A percentile compares a stretch with the other conserved stretches of the same genome.
phyloP scores from a whole-genome alignment of 257 asterid species.

The Dorcoceras hygrometricum region DNA sequence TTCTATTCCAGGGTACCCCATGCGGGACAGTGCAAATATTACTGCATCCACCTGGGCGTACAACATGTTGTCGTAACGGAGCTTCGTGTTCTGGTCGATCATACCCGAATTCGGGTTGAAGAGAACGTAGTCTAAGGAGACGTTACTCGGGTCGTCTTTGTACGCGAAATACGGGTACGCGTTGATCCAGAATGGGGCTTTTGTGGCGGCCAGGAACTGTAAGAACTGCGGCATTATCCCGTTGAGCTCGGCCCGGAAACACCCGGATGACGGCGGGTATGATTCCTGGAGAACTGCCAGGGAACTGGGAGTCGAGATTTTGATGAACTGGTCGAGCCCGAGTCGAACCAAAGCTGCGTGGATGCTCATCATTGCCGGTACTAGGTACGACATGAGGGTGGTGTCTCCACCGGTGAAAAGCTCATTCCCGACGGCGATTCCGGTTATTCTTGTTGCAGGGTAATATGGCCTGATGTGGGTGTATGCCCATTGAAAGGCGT shows the following conservation, averaged over 20 bases:
- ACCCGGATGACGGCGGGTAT: conserved; percentile 86
- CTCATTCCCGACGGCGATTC: conserved; percentile 48
- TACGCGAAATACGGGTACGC: conserved; percentile 93
- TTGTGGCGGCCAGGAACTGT: conserved; percentile 54
- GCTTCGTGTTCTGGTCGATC: conserved; percentile 55
- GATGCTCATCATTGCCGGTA: conserved; percentile 73
- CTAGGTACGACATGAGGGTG: conserved; percentile 49
- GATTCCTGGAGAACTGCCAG: conserved; percentile 64
- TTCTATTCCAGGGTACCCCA: conserved; percentile 62
- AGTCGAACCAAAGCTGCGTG: conserved; percentile 54
- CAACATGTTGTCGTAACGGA: conserved; percentile 81
- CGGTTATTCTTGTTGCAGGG: conserved; percentile 44
- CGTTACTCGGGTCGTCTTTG: conserved; percentile 54
- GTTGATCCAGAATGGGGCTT: conserved; percentile 81
- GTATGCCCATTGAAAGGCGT: conserved; percentile 41
- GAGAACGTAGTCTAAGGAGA: conserved; percentile 62
- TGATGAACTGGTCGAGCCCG: conserved; percentile 47
- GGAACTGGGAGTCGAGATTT: conserved; percentile 71
- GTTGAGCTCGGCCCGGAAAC: conserved; percentile 46
- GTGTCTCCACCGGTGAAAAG: conserved; percentile 53
- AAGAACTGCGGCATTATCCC: conserved; percentile 57
- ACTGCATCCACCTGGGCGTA: conserved; percentile 90
- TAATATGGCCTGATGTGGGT: conserved; percentile 34
- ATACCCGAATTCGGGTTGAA: conserved; percentile 66
- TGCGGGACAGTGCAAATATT: conserved; percentile 49